These are phyloP conservation scores for Henningerozyma blattae DNA, from an alignment of 805 yeast species.

Conservation along the genomic window DNA sequence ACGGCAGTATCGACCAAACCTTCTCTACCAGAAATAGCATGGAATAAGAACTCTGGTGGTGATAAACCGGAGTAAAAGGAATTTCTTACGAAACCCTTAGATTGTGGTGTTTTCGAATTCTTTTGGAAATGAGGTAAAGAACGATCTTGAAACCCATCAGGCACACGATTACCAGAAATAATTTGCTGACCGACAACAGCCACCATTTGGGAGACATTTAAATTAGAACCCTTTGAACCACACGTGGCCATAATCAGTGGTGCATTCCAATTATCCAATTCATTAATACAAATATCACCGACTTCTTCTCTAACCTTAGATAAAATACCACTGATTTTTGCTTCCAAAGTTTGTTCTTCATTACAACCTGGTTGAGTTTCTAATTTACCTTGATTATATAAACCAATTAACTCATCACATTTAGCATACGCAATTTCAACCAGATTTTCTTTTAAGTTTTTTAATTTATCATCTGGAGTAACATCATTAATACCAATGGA, in stretches of 20 bases:
- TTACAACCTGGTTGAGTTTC: slow-evolving; percentile 99
- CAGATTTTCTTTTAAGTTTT: slow-evolving; percentile 67
- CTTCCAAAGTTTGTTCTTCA: slow-evolving; percentile 96
- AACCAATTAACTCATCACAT: slow-evolving; percentile 81
- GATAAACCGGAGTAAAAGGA: slow-evolving; percentile 88
- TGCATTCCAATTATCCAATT: slow-evolving; percentile 81
- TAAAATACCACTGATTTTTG: slow-evolving; percentile 89
- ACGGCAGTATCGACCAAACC: slow-evolving; percentile 99
- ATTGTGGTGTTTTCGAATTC: slow-evolving; percentile 92
- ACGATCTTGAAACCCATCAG: slow-evolving; percentile 99
- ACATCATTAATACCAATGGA: slow-evolving; percentile 97
- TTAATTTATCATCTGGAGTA: slow-evolving; percentile 77
- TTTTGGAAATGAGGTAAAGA: slow-evolving; percentile 94
- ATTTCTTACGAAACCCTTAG: slow-evolving; percentile 94
- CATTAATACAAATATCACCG: slow-evolving; percentile 93
- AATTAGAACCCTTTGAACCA: slow-evolving; percentile 97
- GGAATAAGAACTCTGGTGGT: slow-evolving; percentile 96
- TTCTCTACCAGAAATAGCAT: slow-evolving; percentile 98
- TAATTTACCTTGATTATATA: slow-evolving; percentile 70
- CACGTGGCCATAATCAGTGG: slow-evolving; percentile 98
- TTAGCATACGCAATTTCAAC: slow-evolving; percentile 83
- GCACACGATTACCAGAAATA: slow-evolving; percentile 97
- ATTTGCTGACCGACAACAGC: slow-evolving; percentile 99
- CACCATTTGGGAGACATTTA: slow-evolving; percentile 98
- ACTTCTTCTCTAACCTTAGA: slow-evolving; percentile 98